phyloP scores from a whole-genome alignment of 345 rosid species.

The Pugionium dolabratum region DNA sequence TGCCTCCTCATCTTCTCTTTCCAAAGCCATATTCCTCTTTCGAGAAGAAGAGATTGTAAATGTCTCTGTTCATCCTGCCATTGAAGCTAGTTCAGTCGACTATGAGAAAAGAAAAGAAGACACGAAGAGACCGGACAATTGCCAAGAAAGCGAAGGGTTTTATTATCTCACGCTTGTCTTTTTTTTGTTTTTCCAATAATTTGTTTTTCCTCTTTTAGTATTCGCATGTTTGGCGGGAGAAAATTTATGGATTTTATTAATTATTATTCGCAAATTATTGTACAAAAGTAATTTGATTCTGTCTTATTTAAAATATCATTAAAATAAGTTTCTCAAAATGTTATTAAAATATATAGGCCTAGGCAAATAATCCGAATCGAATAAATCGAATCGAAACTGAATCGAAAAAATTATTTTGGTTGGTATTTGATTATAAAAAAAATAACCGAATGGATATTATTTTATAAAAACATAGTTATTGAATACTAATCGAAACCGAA shows the following conservation, averaged over 20 bases:
- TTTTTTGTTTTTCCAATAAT: neutral
- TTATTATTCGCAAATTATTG: neutral
- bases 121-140: slow-evolving; percentile 35
- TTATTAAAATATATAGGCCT: no score
- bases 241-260: neutral
- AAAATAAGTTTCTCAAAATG: no score
- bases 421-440: no score
- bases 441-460: no score
- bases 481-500: no score
- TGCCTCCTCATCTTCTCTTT: slow-evolving; percentile 44
- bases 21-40: slow-evolving; percentile 64
- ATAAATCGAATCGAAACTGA: no score
- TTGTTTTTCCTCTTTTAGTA: slow-evolving; percentile 4
- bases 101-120: slow-evolving; percentile 27
- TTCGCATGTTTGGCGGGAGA: slow-evolving; percentile 13
- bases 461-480: no score
- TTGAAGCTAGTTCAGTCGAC: slow-evolving; percentile 30
- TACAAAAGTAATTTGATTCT: no score
- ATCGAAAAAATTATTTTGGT: no score
- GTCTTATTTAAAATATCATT: no score
- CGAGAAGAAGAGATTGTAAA: slow-evolving; percentile 49
- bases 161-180: slow-evolving; percentile 56
- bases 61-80: slow-evolving; percentile 58
- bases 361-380: no score
- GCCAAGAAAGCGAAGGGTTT: slow-evolving; percentile 50